These are phyloP conservation scores for Macrotyloma uniflorum DNA, from an alignment of 306 rosid genomes.

Conservation along the genomic window DNA sequence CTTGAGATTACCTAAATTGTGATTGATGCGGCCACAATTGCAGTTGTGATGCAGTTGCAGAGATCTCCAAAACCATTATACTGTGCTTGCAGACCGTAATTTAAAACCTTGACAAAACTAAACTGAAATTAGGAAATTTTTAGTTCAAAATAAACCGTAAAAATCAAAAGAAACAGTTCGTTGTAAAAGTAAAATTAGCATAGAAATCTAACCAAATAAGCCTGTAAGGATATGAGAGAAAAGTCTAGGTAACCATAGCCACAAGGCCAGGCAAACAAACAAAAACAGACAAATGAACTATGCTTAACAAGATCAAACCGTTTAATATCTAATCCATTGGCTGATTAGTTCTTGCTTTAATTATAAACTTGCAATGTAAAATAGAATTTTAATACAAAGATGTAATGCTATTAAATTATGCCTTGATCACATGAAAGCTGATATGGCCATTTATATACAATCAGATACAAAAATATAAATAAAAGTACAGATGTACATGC, in stretches of 20 bases:
- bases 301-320: neutral
- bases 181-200: neutral
- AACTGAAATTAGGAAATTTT: neutral
- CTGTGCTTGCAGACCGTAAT: neutral
- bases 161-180: slow-evolving; percentile 16
- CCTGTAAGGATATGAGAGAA: neutral
- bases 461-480: neutral
- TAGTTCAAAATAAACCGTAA: slow-evolving; percentile 5
- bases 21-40: neutral
- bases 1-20: neutral
- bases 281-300: too few relatives aligned
- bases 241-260: neutral
- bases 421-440: slow-evolving; percentile 21
- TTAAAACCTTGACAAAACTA: slow-evolving; percentile 5
- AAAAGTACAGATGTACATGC: neutral
- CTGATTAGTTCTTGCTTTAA: slow-evolving; percentile 6
- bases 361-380: slow-evolving; percentile 13
- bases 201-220: slow-evolving; percentile 2
- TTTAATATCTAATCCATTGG: slow-evolving; percentile 20
- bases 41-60: neutral
- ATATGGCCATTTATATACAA: slow-evolving; percentile 23
- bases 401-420: neutral
- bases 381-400: neutral
- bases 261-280: neutral
- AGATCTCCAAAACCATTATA: neutral